Evolutionary conservation across 1,284 basidiomycete species (phyloP).

Genomic region (Cutaneotrichosporon mucoides): DNA sequence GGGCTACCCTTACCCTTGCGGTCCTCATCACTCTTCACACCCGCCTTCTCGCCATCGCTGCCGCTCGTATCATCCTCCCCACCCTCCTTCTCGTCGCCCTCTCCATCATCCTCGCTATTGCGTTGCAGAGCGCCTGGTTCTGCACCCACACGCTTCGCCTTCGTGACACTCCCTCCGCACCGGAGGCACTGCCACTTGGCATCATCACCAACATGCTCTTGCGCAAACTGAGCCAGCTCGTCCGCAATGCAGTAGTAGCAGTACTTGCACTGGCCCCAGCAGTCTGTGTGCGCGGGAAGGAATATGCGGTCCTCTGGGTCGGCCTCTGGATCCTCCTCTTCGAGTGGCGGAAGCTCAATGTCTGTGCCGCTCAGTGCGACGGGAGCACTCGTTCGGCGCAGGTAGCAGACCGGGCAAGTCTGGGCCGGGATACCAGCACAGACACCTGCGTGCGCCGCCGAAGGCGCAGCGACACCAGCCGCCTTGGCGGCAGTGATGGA

Average conservation of each 20-base stretch:
- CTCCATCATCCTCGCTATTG: background rate
- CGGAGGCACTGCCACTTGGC: constrained; percentile 70
- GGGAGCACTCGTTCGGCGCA: constrained; percentile 25
- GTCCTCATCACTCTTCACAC: background rate
- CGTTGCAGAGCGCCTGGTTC: background rate
- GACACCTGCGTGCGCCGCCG: constrained; percentile 34
- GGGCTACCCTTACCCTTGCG: background rate
- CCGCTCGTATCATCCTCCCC: background rate
- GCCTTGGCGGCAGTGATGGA: constrained; percentile 15
- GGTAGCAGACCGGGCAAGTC: constrained; percentile 52
- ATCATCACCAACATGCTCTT: constrained; percentile 18
- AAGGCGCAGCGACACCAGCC: constrained; percentile 4
- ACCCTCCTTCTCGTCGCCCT: background rate
- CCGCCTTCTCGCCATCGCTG: background rate
- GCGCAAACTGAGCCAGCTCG: constrained; percentile 57
- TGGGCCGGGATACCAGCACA: constrained; percentile 39
- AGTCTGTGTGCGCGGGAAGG: constrained; percentile 44
- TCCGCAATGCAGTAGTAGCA: constrained; percentile 85
- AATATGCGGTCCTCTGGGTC: constrained; percentile 40
- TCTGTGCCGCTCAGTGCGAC: constrained; percentile 26
- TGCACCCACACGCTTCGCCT: constrained; percentile 32
- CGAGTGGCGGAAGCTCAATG: constrained; percentile 16
- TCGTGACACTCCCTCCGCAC: constrained; percentile 54
- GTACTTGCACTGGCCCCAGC: constrained; percentile 66
- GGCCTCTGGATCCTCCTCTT: constrained; percentile 26